A percentile compares a stretch with the other conserved stretches of the same genome.
Conservation (phyloP, 495 filamentous ascomycete species). For the Penicillium longicatenatum region DNA sequence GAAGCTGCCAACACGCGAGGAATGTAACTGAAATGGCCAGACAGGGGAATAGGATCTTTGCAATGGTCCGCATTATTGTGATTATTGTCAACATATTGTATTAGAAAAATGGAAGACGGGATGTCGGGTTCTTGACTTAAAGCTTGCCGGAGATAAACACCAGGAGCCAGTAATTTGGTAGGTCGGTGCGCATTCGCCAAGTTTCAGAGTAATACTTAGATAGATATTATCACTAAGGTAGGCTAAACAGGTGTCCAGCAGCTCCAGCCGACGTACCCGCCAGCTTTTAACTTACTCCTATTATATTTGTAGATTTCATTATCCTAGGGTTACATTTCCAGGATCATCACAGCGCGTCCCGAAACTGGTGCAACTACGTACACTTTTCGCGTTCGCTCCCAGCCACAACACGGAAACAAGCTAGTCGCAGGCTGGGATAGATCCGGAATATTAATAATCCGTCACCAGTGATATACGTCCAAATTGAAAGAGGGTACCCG, state of each 20-base stretch:
- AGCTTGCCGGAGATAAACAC: background rate
- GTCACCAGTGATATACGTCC: too few relatives aligned
- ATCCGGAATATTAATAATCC: too few relatives aligned
- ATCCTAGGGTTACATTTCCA: background rate
- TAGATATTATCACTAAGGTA: background rate
- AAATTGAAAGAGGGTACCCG: too few relatives aligned
- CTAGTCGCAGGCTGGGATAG: too few relatives aligned
- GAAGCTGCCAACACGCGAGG: background rate
- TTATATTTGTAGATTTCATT: too few relatives aligned
- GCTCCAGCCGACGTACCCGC: background rate
- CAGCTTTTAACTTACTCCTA: too few relatives aligned
- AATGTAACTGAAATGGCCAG: background rate
- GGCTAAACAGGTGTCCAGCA: background rate
- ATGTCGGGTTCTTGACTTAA: background rate
- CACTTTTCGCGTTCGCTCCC: too few relatives aligned
- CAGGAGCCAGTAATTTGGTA: background rate
- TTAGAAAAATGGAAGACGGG: background rate
- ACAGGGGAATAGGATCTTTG: background rate
- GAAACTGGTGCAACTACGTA: too few relatives aligned
- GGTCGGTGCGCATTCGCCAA: background rate
- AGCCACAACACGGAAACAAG: too few relatives aligned
- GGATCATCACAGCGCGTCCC: too few relatives aligned
- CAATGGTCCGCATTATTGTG: background rate
- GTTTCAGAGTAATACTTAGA: background rate
- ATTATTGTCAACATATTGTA: background rate